These are phyloP conservation scores for Pistacia vera DNA, from an alignment of 345 rosid species.

Conservation along the genomic window DNA sequence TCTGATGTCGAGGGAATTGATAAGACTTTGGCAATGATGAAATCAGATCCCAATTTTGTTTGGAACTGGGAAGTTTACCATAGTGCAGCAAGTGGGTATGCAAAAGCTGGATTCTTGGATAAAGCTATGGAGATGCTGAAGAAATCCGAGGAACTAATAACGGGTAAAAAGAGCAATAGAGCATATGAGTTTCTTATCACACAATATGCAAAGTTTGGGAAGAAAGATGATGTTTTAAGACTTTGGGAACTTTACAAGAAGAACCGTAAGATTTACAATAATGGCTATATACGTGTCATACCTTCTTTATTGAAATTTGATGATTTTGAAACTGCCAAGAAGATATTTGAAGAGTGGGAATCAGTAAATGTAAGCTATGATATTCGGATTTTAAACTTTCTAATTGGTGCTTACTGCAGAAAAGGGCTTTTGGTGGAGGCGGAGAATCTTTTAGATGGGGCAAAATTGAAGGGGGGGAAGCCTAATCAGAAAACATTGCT, in stretches of 20 bases:
- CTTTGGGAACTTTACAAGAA: slow-evolving; percentile 42
- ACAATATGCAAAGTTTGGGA: slow-evolving; percentile 35
- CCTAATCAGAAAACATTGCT: slow-evolving; percentile 29
- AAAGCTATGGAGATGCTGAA: slow-evolving; percentile 35
- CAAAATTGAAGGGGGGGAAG: slow-evolving; percentile 25
- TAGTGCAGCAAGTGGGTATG: slow-evolving; percentile 26
- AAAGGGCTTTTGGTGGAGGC: slow-evolving; percentile 39
- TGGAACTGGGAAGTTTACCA: slow-evolving; percentile 25
- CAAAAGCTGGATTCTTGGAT: slow-evolving; percentile 26
- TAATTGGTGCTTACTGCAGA: slow-evolving; percentile 31
- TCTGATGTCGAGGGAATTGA: slow-evolving; percentile 31
- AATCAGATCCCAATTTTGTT: slow-evolving; percentile 25
- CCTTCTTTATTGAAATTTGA: slow-evolving; percentile 37
- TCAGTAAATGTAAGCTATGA: slow-evolving; percentile 13
- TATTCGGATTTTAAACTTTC: slow-evolving; percentile 29
- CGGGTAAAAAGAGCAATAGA: not conserved
- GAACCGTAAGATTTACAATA: slow-evolving; percentile 15
- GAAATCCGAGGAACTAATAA: slow-evolving; percentile 34
- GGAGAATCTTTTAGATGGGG: slow-evolving; percentile 20
- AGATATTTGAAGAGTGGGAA: slow-evolving; percentile 45
- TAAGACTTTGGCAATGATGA: slow-evolving; percentile 25
- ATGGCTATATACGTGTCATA: slow-evolving; percentile 25
- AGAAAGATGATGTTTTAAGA: slow-evolving; percentile 44
- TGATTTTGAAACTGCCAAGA: slow-evolving; percentile 47
- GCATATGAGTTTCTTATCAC: slow-evolving; percentile 32